Base-by-base conservation (phyloP, 1,284 basidiomycete genomes). In the Sanghuangporus sanghuang region DNA sequence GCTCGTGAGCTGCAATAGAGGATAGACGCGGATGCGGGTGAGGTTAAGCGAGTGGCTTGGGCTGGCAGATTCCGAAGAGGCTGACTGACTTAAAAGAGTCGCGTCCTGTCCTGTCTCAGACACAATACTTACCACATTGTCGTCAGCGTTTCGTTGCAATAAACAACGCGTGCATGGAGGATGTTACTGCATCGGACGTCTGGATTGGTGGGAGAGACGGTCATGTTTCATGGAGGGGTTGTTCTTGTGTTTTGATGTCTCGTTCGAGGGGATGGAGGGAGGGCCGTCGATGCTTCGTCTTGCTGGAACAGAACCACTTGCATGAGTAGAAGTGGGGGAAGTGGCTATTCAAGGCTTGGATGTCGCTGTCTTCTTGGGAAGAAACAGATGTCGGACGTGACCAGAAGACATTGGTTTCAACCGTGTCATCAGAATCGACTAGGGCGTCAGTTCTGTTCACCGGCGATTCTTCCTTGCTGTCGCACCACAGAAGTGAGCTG, bases 401-500 rank as follows among this genome's bases (percentile, higher is more conserved):
- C 5, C 27, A 32, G 27, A 32, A 32, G 27, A 32, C 5, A 32
- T 3, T 32, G 27, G 27, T 32, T 32, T 32, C 27, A 32, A 32
- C 27, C 27, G 1, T 32, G 27, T 32, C 3, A 3, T 23, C 23
- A 2, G 23, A 32, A 3, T 32, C 27, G 27, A 32, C 27, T 46
- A 61, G 57, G 62, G 59, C 48, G 27, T 32, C 27, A 32, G 27
- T 32, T 32, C 55, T 54, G 36, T 9, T 38, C 54, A 44, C 39
- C 61, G 44, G 5, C 54, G 61, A 57, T 16, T 70, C 62, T 52
- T 65, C 52, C 63, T 78, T 77, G 70, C 85, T 81, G 69, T 79
- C 76, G 71, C 86, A 89, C n/a, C n/a, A n/a, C 46, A 90, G 80
- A 52, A 90, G 81, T 14, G 86, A 87, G 8, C 86, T 86, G 38